Evolutionary conservation across 306 rosid genomes (phyloP).

Genomic region (Urtica urens): DNA sequence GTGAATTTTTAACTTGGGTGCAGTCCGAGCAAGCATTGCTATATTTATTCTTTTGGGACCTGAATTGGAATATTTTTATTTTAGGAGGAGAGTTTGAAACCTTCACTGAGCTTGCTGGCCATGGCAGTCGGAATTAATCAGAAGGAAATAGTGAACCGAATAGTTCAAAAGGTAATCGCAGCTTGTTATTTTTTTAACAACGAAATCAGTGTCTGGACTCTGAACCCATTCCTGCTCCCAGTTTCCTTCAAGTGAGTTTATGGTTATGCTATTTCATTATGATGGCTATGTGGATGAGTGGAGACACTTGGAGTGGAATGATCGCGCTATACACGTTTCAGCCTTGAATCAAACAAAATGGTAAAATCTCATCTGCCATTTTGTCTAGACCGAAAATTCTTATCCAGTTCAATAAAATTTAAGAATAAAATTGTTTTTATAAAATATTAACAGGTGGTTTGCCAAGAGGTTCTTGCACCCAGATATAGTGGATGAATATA

Average conservation of each 20-base stretch:
- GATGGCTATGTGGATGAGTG: slow-evolving; percentile 48
- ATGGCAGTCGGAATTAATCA: slow-evolving; percentile 79
- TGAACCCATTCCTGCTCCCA: slow-evolving; percentile 15
- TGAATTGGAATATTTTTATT: slow-evolving; percentile 4
- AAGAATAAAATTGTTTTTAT: slow-evolving; percentile 1
- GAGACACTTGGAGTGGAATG: slow-evolving; percentile 40
- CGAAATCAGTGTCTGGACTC: slow-evolving; percentile 6
- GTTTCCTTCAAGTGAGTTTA: slow-evolving; percentile 37
- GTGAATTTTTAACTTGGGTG: background rate
- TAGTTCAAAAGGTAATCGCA: slow-evolving; percentile 55
- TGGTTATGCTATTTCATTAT: slow-evolving; percentile 54
- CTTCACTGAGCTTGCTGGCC: slow-evolving; percentile 59
- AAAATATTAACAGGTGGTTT: slow-evolving; percentile 71
- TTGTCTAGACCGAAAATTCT: no score
- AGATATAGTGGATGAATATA: slow-evolving; percentile 64
- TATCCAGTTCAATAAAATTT: no score
- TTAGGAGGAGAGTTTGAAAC: slow-evolving; percentile 32
- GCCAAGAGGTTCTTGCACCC: slow-evolving; percentile 96
- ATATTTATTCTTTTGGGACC: no score
- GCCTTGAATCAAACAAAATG: slow-evolving; percentile 59
- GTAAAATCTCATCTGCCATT: slow-evolving; percentile 21
- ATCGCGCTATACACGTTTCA: slow-evolving; percentile 40
- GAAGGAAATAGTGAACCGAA: slow-evolving; percentile 51
- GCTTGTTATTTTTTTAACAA: slow-evolving; percentile 1
- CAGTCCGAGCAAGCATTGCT: no score